phyloP scores from a whole-genome alignment of 2,329 filamentous ascomycete species.

The Passalora sequoiae region DNA sequence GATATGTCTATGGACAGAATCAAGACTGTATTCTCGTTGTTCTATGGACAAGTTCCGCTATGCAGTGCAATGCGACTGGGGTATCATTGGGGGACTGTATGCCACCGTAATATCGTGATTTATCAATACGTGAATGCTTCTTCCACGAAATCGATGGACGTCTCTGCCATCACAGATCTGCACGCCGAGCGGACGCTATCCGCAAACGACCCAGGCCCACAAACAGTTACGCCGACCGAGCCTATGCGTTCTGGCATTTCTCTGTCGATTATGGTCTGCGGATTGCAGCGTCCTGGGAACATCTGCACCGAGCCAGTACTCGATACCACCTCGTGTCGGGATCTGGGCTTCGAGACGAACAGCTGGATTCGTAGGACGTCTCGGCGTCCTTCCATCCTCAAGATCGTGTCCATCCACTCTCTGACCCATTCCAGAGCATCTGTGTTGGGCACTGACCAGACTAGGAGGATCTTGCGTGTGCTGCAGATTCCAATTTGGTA shows the following conservation, averaged over 20 bases:
- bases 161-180: slow-evolving; percentile 48
- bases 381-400: slow-evolving; percentile 54
- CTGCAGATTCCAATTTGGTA: slow-evolving; percentile 65
- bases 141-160: slow-evolving; percentile 57
- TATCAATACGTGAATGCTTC: slow-evolving; percentile 53
- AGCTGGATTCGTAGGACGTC: slow-evolving; percentile 57
- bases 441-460: slow-evolving; percentile 74
- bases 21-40: not conserved
- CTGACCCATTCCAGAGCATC: slow-evolving; percentile 61
- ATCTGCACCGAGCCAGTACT: slow-evolving; percentile 58
- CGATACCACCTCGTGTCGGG: slow-evolving; percentile 49
- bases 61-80: slow-evolving; percentile 5
- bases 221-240: slow-evolving; percentile 56
- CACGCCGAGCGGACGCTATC: slow-evolving; percentile 56
- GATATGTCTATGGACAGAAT: not conserved
- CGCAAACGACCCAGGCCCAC: slow-evolving; percentile 58
- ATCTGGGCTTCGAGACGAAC: slow-evolving; percentile 58
- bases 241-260: slow-evolving; percentile 46
- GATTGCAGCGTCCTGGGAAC: slow-evolving; percentile 55
- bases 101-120: slow-evolving; percentile 7
- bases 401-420: slow-evolving; percentile 61
- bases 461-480: slow-evolving; percentile 64
- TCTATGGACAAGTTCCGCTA: not conserved
- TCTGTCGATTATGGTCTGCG: slow-evolving; percentile 52
- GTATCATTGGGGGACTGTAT: slow-evolving; percentile 6